Percentiles rank a stretch among this genome's conserved stretches.
These are phyloP conservation scores for Cerrena zonata DNA, from an alignment of 1,284 basidiomycete genomes.

Conservation along the genomic window DNA sequence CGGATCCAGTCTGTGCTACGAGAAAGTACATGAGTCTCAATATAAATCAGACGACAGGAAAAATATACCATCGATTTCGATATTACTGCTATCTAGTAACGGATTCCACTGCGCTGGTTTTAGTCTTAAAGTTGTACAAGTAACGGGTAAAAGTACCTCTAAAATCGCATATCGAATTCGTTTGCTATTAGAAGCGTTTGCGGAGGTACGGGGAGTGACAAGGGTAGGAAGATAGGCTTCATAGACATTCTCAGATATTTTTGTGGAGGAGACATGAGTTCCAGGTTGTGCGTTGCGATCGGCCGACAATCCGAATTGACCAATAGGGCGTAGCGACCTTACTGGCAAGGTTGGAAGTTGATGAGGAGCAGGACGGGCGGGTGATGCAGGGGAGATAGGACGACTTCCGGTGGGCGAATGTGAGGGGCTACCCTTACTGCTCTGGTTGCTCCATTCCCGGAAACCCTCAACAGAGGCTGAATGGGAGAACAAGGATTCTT, in stretches of 20 bases:
- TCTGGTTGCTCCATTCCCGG: conserved; percentile 57
- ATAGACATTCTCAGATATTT: conserved; percentile 55
- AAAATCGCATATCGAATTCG: conserved; percentile 76
- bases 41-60: conserved; percentile 4
- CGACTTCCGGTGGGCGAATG: conserved; percentile 11
- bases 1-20: conserved; percentile 73
- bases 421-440: conserved; percentile 45
- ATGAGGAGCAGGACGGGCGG: conserved; percentile 14
- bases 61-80: conserved; percentile 63
- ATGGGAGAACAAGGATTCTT: conserved; percentile 75
- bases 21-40: conserved; percentile 11
- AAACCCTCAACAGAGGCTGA: conserved; percentile 68
- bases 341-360: conserved; percentile 55
- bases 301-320: conserved; percentile 35
- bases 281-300: conserved; percentile 14
- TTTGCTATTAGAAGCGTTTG: conserved; percentile 58
- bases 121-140: neutral
- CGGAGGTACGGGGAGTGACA: conserved; percentile 65
- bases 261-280: conserved; percentile 40
- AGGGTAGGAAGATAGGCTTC: conserved; percentile 68
- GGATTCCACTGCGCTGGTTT: conserved; percentile 63
- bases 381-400: conserved; percentile 18
- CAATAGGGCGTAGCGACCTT: conserved; percentile 68
- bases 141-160: conserved; percentile 48
- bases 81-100: conserved; percentile 83